Evolutionary conservation across 305 asterid species (phyloP).

Genomic region (Solanum hybrid): DNA sequence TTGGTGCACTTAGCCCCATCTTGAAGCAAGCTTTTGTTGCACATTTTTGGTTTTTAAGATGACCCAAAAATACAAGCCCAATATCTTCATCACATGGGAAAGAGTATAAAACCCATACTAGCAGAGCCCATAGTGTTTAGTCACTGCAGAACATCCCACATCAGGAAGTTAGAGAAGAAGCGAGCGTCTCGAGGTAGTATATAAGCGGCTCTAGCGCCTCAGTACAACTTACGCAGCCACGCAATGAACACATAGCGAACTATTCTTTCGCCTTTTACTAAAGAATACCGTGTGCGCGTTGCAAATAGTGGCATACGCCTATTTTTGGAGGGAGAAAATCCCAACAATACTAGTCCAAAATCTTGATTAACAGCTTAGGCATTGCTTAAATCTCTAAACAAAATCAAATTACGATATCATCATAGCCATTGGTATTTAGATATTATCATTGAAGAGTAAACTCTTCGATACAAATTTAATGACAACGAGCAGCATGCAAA

Average conservation of each 20-base stretch:
- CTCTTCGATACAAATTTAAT: background rate
- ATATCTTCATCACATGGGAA: background rate
- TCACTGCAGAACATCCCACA: background rate
- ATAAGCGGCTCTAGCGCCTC: background rate
- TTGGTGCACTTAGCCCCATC: background rate
- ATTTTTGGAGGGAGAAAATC: constrained; percentile 16
- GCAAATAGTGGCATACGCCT: constrained; percentile 21
- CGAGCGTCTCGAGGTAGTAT: background rate
- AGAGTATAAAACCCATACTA: background rate
- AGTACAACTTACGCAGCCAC: constrained; percentile 9
- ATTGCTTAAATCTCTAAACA: background rate
- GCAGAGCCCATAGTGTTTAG: background rate
- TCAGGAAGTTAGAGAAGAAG: background rate
- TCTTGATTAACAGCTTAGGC: background rate
- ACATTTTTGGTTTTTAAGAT: background rate
- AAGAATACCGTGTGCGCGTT: constrained; percentile 25
- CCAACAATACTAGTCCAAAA: background rate
- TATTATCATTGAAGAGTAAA: too few species aligned
- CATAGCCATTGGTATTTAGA: background rate
- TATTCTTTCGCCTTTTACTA: constrained; percentile 45
- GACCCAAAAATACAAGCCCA: background rate
- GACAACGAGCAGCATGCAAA: background rate
- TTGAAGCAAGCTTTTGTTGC: background rate
- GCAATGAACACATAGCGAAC: constrained; percentile 25
- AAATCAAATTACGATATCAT: background rate